Evolutionary conservation across 129 eudicot species (phyloP).

Genomic region (Pseudognaphalium luteoalbum): DNA sequence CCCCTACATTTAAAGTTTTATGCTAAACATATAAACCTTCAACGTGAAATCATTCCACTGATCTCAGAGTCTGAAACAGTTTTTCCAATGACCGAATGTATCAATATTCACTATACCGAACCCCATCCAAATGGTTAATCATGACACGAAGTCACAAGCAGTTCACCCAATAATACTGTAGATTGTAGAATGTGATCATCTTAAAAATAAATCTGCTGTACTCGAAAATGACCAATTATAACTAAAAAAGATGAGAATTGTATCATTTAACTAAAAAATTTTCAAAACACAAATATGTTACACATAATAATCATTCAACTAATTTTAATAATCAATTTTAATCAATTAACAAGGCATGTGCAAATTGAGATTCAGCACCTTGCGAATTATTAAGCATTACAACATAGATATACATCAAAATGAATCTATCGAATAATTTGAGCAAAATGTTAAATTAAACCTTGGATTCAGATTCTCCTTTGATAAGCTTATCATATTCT

Average conservation of each 20-base stretch:
- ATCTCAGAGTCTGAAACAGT: too few relatives aligned
- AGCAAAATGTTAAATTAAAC: conserved; percentile 23
- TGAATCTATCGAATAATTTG: conserved; percentile 2
- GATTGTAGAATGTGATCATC: neutral
- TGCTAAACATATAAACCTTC: too few relatives aligned
- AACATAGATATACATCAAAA: conserved; percentile 13
- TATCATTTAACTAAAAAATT: neutral
- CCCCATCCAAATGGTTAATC: too few relatives aligned
- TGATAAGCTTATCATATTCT: conserved; percentile 49
- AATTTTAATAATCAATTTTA: conserved; percentile 22
- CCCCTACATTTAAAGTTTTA: too few relatives aligned
- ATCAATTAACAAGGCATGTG: conserved; percentile 9
- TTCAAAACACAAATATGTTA: neutral
- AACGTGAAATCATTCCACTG: too few relatives aligned
- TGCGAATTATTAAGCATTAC: conserved; percentile 12
- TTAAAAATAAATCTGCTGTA: too few relatives aligned
- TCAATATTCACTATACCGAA: neutral
- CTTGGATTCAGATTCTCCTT: conserved; percentile 30
- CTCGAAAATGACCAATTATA: too few relatives aligned
- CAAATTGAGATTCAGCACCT: neutral
- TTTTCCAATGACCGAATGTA: neutral
- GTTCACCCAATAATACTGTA: too few relatives aligned
- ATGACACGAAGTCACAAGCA: neutral
- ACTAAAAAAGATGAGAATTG: neutral
- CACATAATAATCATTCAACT: neutral